Conservation (phyloP, 441 rosid species). For the Melastoma candidum region DNA sequence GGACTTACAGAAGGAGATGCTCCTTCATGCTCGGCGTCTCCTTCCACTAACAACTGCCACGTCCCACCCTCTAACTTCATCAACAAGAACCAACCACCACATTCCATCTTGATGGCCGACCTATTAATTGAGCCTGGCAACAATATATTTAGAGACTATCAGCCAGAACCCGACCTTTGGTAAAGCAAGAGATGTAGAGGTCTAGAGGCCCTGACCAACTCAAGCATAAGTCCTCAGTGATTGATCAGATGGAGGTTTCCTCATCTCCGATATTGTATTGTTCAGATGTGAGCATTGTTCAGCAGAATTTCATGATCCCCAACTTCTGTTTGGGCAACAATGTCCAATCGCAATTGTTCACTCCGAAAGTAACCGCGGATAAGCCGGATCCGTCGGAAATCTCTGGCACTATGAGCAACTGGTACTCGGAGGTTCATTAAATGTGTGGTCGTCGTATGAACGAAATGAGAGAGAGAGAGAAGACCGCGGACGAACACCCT, state of each 20-base stretch:
- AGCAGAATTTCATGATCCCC: conserved; percentile 60
- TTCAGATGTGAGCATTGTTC: conserved; percentile 61
- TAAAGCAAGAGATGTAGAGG: conserved; percentile 48
- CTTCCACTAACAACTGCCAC: conserved; percentile 83
- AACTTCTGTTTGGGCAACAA: conserved; percentile 69
- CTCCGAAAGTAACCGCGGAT: too few species aligned
- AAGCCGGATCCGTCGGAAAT: conserved; percentile 8
- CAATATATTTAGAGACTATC: conserved; percentile 58
- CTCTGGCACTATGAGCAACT: conserved; percentile 11
- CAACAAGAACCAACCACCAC: conserved; percentile 59
- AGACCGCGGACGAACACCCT: too few species aligned
- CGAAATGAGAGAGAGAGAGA: too few species aligned
- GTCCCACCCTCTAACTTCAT: conserved; percentile 53
- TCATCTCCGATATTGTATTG: conserved; percentile 95
- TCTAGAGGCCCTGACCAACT: conserved; percentile 48
- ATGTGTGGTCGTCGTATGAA: too few species aligned
- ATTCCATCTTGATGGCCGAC: conserved; percentile 46
- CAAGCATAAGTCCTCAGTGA: conserved; percentile 53
- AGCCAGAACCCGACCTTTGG: conserved; percentile 47
- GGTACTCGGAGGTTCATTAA: too few species aligned
- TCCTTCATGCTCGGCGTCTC: conserved; percentile 91
- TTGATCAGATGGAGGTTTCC: conserved; percentile 83
- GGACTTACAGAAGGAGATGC: conserved; percentile 77
- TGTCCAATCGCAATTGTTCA: conserved; percentile 39
- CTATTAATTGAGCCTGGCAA: conserved; percentile 39